Percentiles rank a stretch among this genome's conserved stretches.
phyloP scores from a whole-genome alignment of 192 early-diverging fungal genomes.

The Backusella circina region DNA sequence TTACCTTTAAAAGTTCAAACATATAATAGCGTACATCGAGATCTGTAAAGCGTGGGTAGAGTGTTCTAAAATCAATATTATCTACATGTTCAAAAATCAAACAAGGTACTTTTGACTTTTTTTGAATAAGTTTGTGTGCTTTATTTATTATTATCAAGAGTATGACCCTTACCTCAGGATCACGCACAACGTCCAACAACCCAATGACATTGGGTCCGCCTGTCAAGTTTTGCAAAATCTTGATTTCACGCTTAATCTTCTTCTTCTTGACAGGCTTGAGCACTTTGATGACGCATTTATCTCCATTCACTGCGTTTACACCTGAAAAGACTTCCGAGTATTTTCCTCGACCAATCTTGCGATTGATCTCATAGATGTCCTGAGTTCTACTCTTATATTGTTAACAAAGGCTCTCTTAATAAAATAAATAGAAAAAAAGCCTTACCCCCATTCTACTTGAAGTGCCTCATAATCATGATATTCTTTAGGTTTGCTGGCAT shows the following conservation, averaged over 20 bases:
- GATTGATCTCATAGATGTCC: slow-evolving; percentile 96
- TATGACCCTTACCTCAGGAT: slow-evolving; percentile 67
- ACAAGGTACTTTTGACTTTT: slow-evolving; percentile 89
- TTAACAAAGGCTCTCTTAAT: neutral
- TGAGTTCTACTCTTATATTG: slow-evolving; percentile 52
- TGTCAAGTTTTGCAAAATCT: slow-evolving; percentile 95
- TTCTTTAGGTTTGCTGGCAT: slow-evolving; percentile 71
- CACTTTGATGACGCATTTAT: slow-evolving; percentile 97
- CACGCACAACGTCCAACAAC: slow-evolving; percentile 91
- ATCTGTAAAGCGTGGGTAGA: slow-evolving; percentile 95
- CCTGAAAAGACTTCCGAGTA: slow-evolving; percentile 99
- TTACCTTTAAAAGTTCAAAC: slow-evolving; percentile 88
- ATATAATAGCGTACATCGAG: slow-evolving; percentile 97
- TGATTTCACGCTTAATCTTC: slow-evolving; percentile 99
- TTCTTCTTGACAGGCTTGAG: slow-evolving; percentile 99
- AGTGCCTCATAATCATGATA: slow-evolving; percentile 98
- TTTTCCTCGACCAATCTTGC: slow-evolving; percentile 97
- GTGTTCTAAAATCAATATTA: slow-evolving; percentile 95
- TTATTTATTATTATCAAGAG: neutral
- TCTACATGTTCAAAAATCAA: slow-evolving; percentile 96
- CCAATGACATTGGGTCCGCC: slow-evolving; percentile 93
- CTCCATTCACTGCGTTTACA: slow-evolving; percentile 76
- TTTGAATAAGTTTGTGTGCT: neutral
- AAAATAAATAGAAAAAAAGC: neutral
- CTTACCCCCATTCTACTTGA: slow-evolving; percentile 88